Conservation (phyloP, 2,329 filamentous ascomycete genomes). For the Thelonectria discophora region DNA sequence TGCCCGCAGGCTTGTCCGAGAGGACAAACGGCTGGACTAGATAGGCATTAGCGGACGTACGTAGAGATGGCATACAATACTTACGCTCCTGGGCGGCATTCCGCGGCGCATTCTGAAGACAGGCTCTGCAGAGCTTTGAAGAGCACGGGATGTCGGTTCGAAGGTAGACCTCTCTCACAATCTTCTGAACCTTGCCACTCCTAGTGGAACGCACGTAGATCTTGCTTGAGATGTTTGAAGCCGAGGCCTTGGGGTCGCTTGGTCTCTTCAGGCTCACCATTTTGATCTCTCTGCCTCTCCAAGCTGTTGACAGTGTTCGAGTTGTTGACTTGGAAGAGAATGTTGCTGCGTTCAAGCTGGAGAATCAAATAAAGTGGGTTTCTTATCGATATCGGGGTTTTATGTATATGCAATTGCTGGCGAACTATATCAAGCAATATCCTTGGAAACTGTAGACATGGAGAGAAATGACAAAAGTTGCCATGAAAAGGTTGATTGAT, state of each 20-base stretch:
- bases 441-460: background rate
- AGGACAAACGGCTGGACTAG: slow-evolving; percentile 84
- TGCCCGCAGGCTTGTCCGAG: slow-evolving; percentile 86
- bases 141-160: slow-evolving; percentile 98
- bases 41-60: slow-evolving; percentile 19
- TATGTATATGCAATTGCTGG: background rate
- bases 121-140: slow-evolving; percentile 83
- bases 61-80: slow-evolving; percentile 28
- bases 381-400: slow-evolving; percentile 49
- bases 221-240: slow-evolving; percentile 89
- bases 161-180: slow-evolving; percentile 95
- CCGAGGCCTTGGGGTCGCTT: slow-evolving; percentile 60
- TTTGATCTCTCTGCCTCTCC: slow-evolving; percentile 28
- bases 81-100: slow-evolving; percentile 82
- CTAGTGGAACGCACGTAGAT: slow-evolving; percentile 94
- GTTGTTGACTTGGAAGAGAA: slow-evolving; percentile 33
- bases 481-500: slow-evolving; percentile 2
- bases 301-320: slow-evolving; percentile 14
- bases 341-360: slow-evolving; percentile 26
- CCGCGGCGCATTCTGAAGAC: slow-evolving; percentile 76
- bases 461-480: background rate
- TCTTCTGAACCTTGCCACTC: slow-evolving; percentile 98
- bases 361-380: slow-evolving; percentile 38
- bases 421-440: no score
- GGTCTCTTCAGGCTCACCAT: slow-evolving; percentile 75